A percentile compares a stretch with the other conserved stretches of the same genome.
These are phyloP conservation scores for Magnaporthiopsis incrustans DNA, from an alignment of 2,329 filamentous ascomycete genomes.

Conservation along the genomic window DNA sequence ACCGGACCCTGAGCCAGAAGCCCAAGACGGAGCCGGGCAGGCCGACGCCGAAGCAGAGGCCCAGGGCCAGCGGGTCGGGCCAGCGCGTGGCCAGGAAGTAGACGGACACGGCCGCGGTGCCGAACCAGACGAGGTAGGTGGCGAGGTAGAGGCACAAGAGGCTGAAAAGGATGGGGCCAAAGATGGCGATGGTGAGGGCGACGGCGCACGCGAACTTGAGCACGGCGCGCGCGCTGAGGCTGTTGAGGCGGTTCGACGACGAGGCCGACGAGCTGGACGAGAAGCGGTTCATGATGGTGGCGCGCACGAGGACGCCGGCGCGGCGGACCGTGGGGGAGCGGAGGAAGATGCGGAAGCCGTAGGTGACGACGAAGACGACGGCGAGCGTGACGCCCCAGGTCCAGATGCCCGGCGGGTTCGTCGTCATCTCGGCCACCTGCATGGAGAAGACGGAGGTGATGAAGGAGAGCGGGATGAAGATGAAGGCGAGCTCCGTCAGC, in stretches of 20 bases:
- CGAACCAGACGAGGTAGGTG: not conserved
- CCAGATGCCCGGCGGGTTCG: not conserved
- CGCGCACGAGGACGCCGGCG: too few relatives aligned
- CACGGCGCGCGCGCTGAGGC: not conserved
- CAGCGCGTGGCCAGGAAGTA: not conserved
- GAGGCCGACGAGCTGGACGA: not conserved
- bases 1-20: not conserved
- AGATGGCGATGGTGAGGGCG: not conserved
- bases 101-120: not conserved
- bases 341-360: not conserved
- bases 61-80: not conserved
- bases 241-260: not conserved
- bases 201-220: not conserved
- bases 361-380: not conserved
- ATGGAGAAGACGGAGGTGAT: constrained; percentile 4
- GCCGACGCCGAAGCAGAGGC: not conserved
- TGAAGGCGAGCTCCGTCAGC: constrained; percentile 6
- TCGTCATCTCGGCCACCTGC: not conserved
- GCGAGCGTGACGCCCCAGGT: not conserved
- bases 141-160: not conserved
- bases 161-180: not conserved
- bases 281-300: not conserved
- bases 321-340: not conserved
- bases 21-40: not conserved
- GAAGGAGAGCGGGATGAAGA: constrained; percentile 8